phyloP scores from a whole-genome alignment of 805 yeast genomes.

The Candida methanosorbosa region DNA sequence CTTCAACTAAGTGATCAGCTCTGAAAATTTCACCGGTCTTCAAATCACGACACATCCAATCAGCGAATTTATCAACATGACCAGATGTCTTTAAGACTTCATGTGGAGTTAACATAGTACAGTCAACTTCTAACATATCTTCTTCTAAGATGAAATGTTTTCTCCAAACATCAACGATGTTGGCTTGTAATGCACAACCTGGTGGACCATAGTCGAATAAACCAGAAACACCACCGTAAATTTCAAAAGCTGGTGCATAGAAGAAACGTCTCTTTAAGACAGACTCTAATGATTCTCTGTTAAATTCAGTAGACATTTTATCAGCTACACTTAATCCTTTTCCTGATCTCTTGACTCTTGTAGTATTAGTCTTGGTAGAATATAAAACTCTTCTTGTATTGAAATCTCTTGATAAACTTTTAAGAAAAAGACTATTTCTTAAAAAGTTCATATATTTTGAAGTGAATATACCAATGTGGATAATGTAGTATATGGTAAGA shows the following conservation, averaged over 20 bases:
- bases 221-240: slow-evolving; percentile 98
- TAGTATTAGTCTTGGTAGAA: too few relatives aligned
- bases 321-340: slow-evolving; percentile 71
- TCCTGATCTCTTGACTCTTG: too few relatives aligned
- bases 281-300: slow-evolving; percentile 83
- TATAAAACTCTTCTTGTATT: too few relatives aligned
- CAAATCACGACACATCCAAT: slow-evolving; percentile 97
- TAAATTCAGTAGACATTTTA: slow-evolving; percentile 41
- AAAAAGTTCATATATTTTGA: too few relatives aligned
- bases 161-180: slow-evolving; percentile 92
- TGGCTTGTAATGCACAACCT: slow-evolving; percentile 97
- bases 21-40: slow-evolving; percentile 97
- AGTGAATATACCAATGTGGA: too few relatives aligned
- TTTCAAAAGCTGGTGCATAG: slow-evolving; percentile 94
- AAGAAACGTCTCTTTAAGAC: slow-evolving; percentile 93
- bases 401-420: too few relatives aligned
- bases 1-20: slow-evolving; percentile 97
- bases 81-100: slow-evolving; percentile 98
- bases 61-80: slow-evolving; percentile 97
- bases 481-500: too few relatives aligned
- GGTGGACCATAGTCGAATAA: slow-evolving; percentile 99
- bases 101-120: slow-evolving; percentile 95
- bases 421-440: too few relatives aligned
- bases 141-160: slow-evolving; percentile 96
- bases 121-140: slow-evolving; percentile 98